phyloP scores from a whole-genome alignment of 2,329 filamentous ascomycete genomes.

The Trichothecium sympodiale region DNA sequence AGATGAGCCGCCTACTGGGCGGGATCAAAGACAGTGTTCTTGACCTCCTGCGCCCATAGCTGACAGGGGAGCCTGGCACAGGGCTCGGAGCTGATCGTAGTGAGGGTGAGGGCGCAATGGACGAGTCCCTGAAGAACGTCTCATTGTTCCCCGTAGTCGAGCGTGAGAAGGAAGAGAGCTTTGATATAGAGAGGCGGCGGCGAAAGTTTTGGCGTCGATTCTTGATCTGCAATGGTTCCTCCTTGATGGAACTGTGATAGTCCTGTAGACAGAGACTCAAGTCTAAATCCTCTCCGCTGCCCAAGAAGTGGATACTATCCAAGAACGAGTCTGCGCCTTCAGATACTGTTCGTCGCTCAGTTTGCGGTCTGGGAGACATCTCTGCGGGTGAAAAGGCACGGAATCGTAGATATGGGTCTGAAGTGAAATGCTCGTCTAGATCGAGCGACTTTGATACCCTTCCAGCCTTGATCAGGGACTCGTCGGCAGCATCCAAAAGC shows the following conservation, averaged over 20 bases:
- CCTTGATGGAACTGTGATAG: constrained; percentile 53
- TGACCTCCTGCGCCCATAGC: constrained; percentile 39
- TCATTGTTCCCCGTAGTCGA: constrained; percentile 12
- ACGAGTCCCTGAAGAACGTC: constrained; percentile 30
- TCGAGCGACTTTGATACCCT: neutral
- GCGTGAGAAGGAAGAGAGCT: constrained; percentile 43
- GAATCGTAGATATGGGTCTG: too few species aligned
- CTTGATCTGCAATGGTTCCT: constrained; percentile 29
- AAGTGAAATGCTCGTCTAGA: too few species aligned
- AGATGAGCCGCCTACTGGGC: constrained; percentile 26
- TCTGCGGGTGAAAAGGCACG: too few species aligned
- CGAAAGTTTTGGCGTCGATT: constrained; percentile 49
- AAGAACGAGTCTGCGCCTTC: constrained; percentile 44
- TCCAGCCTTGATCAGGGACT: constrained; percentile 9
- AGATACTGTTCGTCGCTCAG: constrained; percentile 2
- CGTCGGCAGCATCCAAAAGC: constrained; percentile 19
- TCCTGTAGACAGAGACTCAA: constrained; percentile 56
- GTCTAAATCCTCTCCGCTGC: constrained; percentile 62
- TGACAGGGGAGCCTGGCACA: constrained; percentile 1
- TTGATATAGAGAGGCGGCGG: constrained; percentile 61
- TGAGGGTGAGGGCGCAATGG: constrained; percentile 12
- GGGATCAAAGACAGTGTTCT: constrained; percentile 43
- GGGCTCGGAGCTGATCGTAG: constrained; percentile 9
- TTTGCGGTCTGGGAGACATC: neutral
- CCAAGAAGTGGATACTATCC: constrained; percentile 63